Evolutionary conservation across 2,329 filamentous ascomycete species (phyloP).

Genomic region (Nothophaeocryptopus gaeumannii): DNA sequence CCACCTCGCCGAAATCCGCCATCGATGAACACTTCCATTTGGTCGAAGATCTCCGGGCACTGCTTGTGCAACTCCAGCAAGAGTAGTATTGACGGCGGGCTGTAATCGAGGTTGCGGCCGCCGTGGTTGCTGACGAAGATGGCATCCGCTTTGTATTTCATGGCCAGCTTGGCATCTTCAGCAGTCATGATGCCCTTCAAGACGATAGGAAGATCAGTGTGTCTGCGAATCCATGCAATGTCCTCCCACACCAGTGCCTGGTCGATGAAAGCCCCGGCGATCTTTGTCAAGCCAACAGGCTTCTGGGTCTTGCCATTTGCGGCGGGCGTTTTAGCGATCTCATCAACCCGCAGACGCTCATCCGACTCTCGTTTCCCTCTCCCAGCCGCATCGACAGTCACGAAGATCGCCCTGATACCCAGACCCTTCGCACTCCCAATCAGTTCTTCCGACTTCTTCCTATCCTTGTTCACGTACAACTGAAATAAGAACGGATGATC

Average conservation of each 20-base stretch:
- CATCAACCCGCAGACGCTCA: constrained; percentile 34
- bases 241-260: constrained; percentile 52
- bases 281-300: constrained; percentile 50
- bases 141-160: constrained; percentile 42
- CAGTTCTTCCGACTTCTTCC: constrained; percentile 50
- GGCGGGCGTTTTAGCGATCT: constrained; percentile 27
- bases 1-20: constrained; percentile 62
- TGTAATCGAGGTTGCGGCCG: constrained; percentile 35
- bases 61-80: constrained; percentile 61
- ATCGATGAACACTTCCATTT: constrained; percentile 57
- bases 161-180: constrained; percentile 41
- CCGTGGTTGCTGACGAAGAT: constrained; percentile 49
- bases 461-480: constrained; percentile 60
- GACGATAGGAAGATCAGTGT: constrained; percentile 27
- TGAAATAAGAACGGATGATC: constrained; percentile 54
- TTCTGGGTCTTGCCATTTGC: constrained; percentile 47
- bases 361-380: constrained; percentile 55
- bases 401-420: constrained; percentile 54
- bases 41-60: constrained; percentile 47
- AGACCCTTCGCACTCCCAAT: constrained; percentile 46
- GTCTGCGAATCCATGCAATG: constrained; percentile 38
- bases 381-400: constrained; percentile 60
- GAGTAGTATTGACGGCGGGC: constrained; percentile 54
- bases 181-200: constrained; percentile 41
- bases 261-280: constrained; percentile 57